phyloP scores from a whole-genome alignment of 352 stramenopile species.

The Blastocystis sp. region DNA sequence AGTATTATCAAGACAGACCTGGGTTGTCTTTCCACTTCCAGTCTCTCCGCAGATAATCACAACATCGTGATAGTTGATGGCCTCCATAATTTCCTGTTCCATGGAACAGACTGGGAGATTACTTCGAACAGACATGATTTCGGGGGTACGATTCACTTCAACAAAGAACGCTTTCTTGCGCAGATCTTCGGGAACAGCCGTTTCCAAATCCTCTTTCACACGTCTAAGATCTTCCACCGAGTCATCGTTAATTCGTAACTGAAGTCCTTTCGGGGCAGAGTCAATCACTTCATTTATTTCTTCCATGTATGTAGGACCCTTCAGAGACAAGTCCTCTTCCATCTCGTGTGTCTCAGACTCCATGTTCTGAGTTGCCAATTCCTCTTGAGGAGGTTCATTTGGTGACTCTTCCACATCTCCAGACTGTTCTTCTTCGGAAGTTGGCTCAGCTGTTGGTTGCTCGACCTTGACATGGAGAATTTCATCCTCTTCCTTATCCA shows the following conservation, averaged over 20 bases:
- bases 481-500: constrained; percentile 18
- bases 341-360: neutral
- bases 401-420: neutral
- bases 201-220: constrained; percentile 69
- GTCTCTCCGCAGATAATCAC: constrained; percentile 95
- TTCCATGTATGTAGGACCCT: constrained; percentile 15
- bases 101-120: constrained; percentile 92
- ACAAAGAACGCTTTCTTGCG: constrained; percentile 52
- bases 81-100: constrained; percentile 98
- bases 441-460: neutral
- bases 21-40: constrained; percentile 92
- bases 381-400: neutral
- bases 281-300: neutral
- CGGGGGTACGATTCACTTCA: constrained; percentile 71
- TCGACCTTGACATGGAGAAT: constrained; percentile 11
- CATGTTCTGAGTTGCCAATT: neutral
- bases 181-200: constrained; percentile 67
- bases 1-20: constrained; percentile 65
- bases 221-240: constrained; percentile 61
- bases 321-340: neutral
- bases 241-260: constrained; percentile 44
- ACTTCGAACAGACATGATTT: constrained; percentile 82
- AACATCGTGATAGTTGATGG: constrained; percentile 86
- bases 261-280: neutral
- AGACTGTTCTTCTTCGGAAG: neutral